Percentiles rank a stretch among this genome's conserved stretches.
phyloP scores from a whole-genome alignment of 176 grass and related monocot species.

The Urochloa ruziziensis region DNA sequence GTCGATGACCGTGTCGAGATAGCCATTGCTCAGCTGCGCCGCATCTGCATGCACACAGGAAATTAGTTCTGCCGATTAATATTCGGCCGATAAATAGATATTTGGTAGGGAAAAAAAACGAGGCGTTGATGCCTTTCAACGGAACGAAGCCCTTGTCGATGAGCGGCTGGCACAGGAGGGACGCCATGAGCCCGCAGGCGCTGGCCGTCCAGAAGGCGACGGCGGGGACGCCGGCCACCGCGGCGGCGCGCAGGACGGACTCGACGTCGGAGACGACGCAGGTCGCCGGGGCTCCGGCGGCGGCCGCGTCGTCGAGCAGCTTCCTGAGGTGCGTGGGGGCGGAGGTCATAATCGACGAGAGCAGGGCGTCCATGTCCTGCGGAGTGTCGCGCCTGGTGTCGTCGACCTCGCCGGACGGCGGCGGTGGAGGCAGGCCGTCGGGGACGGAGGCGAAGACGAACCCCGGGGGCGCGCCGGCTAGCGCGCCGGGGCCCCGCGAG shows the following conservation, averaged over 20 bases:
- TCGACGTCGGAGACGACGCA: constrained; percentile 32
- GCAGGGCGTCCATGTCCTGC: neutral
- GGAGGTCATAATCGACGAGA: neutral
- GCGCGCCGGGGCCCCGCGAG: neutral
- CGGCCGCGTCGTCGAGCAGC: neutral
- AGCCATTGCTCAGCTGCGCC: constrained; percentile 9
- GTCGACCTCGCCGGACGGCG: no score
- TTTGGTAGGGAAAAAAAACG: no score
- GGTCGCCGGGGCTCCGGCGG: constrained; percentile 7
- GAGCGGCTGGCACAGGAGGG: neutral
- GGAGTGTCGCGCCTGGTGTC: neutral
- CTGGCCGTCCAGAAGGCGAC: constrained; percentile 32
- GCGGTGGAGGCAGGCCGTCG: neutral
- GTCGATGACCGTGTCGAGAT: constrained; percentile 25
- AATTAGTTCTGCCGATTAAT: no score
- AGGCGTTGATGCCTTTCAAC: constrained; percentile 32
- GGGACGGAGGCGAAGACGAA: neutral
- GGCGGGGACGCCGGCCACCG: neutral
- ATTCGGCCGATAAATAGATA: no score
- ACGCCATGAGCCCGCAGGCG: constrained; percentile 16
- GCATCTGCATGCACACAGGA: neutral
- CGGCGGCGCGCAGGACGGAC: constrained; percentile 1
- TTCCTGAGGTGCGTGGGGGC: neutral
- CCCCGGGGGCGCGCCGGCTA: neutral
- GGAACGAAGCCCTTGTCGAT: neutral